Base-by-base conservation (phyloP, 2,329 filamentous ascomycete species). In the Sarocladium oryzae region DNA sequence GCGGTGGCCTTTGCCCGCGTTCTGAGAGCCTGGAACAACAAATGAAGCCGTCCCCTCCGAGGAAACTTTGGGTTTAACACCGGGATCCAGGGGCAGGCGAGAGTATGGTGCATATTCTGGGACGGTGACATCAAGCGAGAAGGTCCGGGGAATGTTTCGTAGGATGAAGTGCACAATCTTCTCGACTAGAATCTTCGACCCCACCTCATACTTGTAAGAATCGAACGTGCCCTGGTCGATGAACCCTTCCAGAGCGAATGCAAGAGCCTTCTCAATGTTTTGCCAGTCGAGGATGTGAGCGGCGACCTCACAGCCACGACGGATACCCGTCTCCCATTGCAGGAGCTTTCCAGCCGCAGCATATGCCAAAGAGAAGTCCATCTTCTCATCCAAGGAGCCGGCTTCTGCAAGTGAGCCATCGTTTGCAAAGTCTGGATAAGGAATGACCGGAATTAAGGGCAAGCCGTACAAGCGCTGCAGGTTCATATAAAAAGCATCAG, bases 341-440 rank as follows among this genome's bases (percentile, higher is more conserved):
- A 88, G 69, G 35, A 81, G 68, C 48, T 78, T 71, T 1, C 83
- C 85, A 4, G 82, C 78, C 23, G 83, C 81, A 41, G 82, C 77
- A 59, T 86, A 86, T 21, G 81, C 80, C 18, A 88, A 66, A n/a
- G 76, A 77, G 55, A 79, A 78, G 28, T 74, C 68, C 53, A 81
- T 73, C 18, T 71, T 72, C 7, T 76, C 73, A 20, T 60, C 57
- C 40, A 65, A 56, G 48, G 69, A 64, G 20, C 72, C 66, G 51
- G 71, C 65, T 58, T 71, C 59, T 0, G 63, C 61, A 26, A 69
- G 2, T 3, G 66, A 62, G 4, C 57, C 58, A 10, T 62, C 59
- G 20, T 67, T 61, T 21, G 57, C 49, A 8, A 57, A 56, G 30
- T 56, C 56, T 23, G 57, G 61, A 23, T 61, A 63, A 1, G 63